These are phyloP conservation scores for Pleurostoma richardsiae DNA, from an alignment of 2,329 filamentous ascomycete species.

Conservation along the genomic window DNA sequence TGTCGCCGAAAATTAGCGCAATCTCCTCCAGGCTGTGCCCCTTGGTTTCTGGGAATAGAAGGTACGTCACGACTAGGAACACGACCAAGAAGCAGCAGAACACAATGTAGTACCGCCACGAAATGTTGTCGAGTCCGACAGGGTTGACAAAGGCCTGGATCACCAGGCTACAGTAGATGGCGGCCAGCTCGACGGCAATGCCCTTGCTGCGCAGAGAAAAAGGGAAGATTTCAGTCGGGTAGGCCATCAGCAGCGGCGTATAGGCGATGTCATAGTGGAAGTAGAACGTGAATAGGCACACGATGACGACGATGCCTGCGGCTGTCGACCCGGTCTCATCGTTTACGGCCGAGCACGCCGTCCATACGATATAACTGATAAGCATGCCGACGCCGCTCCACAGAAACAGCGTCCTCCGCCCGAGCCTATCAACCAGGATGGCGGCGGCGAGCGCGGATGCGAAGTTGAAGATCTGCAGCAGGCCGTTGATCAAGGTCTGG, in stretches of 20 bases:
- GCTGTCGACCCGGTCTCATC: slow-evolving; percentile 16
- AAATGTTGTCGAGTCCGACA: slow-evolving; percentile 24
- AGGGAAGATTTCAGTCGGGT: slow-evolving; percentile 32
- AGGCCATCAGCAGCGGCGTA: slow-evolving; percentile 40
- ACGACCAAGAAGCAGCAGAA: slow-evolving; percentile 29
- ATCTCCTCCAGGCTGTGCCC: slow-evolving; percentile 24
- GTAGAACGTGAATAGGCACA: slow-evolving; percentile 41
- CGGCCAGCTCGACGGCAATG: slow-evolving; percentile 37
- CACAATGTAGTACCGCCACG: slow-evolving; percentile 28
- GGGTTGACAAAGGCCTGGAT: slow-evolving; percentile 26
- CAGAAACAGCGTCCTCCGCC: slow-evolving; percentile 36
- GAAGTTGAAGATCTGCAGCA: slow-evolving; percentile 28
- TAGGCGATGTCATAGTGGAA: slow-evolving; percentile 40
- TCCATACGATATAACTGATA: slow-evolving; percentile 29
- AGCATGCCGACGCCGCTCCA: slow-evolving; percentile 29
- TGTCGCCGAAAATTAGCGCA: slow-evolving; percentile 13
- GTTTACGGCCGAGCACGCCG: slow-evolving; percentile 27
- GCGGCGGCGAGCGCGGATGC: slow-evolving; percentile 25
- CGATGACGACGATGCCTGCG: slow-evolving; percentile 39
- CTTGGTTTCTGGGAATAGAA: slow-evolving; percentile 26
- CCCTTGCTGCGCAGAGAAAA: slow-evolving; percentile 30
- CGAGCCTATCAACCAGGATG: slow-evolving; percentile 33
- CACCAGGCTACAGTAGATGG: slow-evolving; percentile 25
- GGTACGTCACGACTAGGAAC: slow-evolving; percentile 14
- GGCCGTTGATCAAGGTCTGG: slow-evolving; percentile 31